Base-by-base conservation (phyloP, 1,284 basidiomycete species). In the Ustilago trichophora region DNA sequence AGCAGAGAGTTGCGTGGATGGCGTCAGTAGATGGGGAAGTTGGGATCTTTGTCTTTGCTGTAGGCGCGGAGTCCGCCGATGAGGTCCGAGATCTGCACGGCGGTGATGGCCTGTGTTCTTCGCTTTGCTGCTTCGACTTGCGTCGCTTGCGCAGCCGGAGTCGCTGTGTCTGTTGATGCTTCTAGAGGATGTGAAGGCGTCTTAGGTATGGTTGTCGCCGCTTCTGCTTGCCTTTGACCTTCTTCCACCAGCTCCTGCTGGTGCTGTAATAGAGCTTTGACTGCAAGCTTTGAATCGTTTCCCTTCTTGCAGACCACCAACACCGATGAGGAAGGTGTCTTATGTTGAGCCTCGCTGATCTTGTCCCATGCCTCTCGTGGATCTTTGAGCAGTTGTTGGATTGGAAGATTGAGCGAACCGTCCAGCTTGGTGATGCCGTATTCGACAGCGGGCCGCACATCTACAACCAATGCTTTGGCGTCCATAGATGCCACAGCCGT, bases 31-130 rank as follows among this genome's bases (percentile, higher is more conserved):
- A 73, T 34, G 3, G 75, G 75, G 32, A 77, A 77, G 25, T 8
- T 33, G 0, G 54, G 38, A 47, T 77, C 68, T 11, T 52, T 59
- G 16, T 70, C 54, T 10, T 43, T 40, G 13, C 62, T 41, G 42
- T 69, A 77, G 3, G 72, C 68, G 10, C 66, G 54, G 25, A 77
- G 56, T 1, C 75, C 75, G 11, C 75, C 75, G 25, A 50, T 50
- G 15, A 77, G 51, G 32, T 77, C 68, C 15, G 54, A 45, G 31
- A 75, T 52, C 11, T 52, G 22, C 16, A 71, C 10, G 2, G 49
- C 92, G 92, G 16, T 91, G 93, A 1, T 90, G 92, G 84, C 94
- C 94, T 72, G 92, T 92, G 76, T 95, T 92, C 82, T 26, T 6
- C 15, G 18, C 12, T 40, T 12, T 18, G 32, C 19, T 15, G 11